These are phyloP conservation scores for Pichia sp. DNA, from an alignment of 1,139 yeast genomes.

Conservation along the genomic window DNA sequence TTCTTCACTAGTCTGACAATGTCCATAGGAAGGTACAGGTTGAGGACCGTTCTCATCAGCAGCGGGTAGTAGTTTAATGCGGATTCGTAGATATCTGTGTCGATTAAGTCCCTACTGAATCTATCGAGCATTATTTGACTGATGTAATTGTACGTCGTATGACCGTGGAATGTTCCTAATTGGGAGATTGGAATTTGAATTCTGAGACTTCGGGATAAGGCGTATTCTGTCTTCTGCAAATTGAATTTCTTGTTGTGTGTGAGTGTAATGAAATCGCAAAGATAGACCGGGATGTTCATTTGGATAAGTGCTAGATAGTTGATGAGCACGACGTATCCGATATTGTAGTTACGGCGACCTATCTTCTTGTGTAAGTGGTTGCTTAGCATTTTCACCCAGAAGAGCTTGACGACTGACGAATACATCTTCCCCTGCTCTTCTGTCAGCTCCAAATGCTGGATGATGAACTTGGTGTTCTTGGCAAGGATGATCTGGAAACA, in stretches of 20 bases:
- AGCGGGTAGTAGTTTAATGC: conserved; percentile 27
- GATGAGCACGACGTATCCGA: conserved; percentile 11
- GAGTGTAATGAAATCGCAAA: conserved; percentile 18
- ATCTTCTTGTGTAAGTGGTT: neutral
- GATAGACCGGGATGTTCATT: conserved; percentile 17
- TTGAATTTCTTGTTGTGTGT: conserved; percentile 13
- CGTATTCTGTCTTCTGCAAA: conserved; percentile 11
- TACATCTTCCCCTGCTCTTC: conserved; percentile 9
- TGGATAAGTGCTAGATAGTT: conserved; percentile 20
- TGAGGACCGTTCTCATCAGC: conserved; percentile 20
- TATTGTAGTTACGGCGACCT: neutral
- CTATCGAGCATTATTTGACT: conserved; percentile 6
- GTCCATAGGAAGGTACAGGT: conserved; percentile 31
- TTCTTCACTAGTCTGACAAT: conserved; percentile 21
- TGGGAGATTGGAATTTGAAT: conserved; percentile 13
- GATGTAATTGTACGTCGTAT: conserved; percentile 13
- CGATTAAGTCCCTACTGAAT: conserved; percentile 4
- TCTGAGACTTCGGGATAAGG: conserved; percentile 19
- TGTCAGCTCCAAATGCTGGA: conserved; percentile 9
- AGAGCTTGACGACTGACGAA: conserved; percentile 22
- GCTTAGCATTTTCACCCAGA: conserved; percentile 21
- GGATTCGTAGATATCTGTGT: neutral
- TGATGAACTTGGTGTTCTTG: conserved; percentile 16
- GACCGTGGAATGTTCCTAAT: conserved; percentile 14
- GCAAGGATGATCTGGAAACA: conserved; percentile 22